These are phyloP conservation scores for Coccomyxa subellipsoidea DNA, from an alignment of 163 green algal species.

Conservation along the genomic window DNA sequence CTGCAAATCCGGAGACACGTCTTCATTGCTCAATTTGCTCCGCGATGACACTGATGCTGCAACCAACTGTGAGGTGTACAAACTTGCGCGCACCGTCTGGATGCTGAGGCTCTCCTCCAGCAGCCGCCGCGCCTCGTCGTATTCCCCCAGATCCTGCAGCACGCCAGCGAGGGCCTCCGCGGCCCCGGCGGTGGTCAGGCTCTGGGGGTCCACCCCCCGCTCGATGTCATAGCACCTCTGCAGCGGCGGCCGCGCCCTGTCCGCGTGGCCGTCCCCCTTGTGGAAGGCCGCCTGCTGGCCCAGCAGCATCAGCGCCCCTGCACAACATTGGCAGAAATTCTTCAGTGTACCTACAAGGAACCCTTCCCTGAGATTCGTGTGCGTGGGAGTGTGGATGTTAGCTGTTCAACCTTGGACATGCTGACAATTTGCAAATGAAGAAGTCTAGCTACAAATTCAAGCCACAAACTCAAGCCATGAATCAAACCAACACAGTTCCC, in stretches of 20 bases:
- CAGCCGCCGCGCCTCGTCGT: background rate
- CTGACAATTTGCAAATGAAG: no score
- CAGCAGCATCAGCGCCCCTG: background rate
- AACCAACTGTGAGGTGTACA: background rate
- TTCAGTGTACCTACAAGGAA: no score
- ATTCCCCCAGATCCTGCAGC: background rate
- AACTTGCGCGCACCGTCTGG: background rate
- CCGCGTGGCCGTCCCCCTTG: background rate
- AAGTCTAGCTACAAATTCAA: no score
- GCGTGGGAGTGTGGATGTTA: no score
- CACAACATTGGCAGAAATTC: no score
- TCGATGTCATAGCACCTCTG: background rate
- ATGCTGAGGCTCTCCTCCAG: slow-evolving; percentile 4
- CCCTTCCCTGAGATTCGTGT: no score
- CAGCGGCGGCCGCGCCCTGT: background rate
- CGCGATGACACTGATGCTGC: no score
- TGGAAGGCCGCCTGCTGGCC: background rate
- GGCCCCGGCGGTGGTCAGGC: background rate
- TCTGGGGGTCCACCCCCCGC: background rate
- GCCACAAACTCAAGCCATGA: no score
- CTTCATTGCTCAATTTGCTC: no score
- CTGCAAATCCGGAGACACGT: no score
- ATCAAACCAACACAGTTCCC: no score
- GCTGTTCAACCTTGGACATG: no score
- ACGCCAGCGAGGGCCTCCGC: background rate